These are phyloP conservation scores for Vanrija pseudolonga DNA, from an alignment of 1,284 basidiomycete species.

Conservation along the genomic window DNA sequence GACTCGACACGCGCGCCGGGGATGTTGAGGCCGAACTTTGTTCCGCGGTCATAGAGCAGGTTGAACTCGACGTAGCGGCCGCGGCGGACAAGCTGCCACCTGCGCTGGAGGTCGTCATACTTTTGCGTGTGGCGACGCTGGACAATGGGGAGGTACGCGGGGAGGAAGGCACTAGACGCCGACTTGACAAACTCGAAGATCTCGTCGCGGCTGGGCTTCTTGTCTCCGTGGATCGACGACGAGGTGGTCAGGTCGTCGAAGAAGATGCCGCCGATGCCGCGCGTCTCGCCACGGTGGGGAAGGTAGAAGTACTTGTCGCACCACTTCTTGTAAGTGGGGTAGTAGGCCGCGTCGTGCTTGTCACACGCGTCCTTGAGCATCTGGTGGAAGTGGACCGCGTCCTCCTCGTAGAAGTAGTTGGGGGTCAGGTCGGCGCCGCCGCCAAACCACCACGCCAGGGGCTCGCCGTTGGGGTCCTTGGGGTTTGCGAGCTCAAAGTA, in stretches of 20 bases:
- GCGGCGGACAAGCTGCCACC: slow-evolving; percentile 85
- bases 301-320: slow-evolving; percentile 98
- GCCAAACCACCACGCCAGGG: slow-evolving; percentile 97
- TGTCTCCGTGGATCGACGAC: slow-evolving; percentile 33
- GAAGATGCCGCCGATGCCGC: slow-evolving; percentile 93
- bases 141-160: slow-evolving; percentile 82
- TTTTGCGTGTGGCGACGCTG: slow-evolving; percentile 55
- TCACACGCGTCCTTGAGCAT: slow-evolving; percentile 76
- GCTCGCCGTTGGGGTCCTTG: slow-evolving; percentile 48
- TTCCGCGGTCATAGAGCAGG: slow-evolving; percentile 70
- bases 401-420: slow-evolving; percentile 83
- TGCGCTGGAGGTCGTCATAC: slow-evolving; percentile 62
- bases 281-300: slow-evolving; percentile 81
- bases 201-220: slow-evolving; percentile 55
- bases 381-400: slow-evolving; percentile 81
- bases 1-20: slow-evolving; percentile 90
- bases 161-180: slow-evolving; percentile 74
- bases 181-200: slow-evolving; percentile 72
- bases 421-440: slow-evolving; percentile 96
- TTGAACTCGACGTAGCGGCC: slow-evolving; percentile 95
- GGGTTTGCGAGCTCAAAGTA: slow-evolving; percentile 87
- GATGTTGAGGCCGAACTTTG: slow-evolving; percentile 77
- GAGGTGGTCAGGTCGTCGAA: slow-evolving; percentile 76
- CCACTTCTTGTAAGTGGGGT: slow-evolving; percentile 85
- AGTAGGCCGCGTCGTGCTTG: slow-evolving; percentile 65